Percentiles rank a stretch among this genome's conserved stretches.
These are phyloP conservation scores for Syncephalastrum racemosum DNA, from an alignment of 371 early-diverging fungal genomes.

Conservation along the genomic window DNA sequence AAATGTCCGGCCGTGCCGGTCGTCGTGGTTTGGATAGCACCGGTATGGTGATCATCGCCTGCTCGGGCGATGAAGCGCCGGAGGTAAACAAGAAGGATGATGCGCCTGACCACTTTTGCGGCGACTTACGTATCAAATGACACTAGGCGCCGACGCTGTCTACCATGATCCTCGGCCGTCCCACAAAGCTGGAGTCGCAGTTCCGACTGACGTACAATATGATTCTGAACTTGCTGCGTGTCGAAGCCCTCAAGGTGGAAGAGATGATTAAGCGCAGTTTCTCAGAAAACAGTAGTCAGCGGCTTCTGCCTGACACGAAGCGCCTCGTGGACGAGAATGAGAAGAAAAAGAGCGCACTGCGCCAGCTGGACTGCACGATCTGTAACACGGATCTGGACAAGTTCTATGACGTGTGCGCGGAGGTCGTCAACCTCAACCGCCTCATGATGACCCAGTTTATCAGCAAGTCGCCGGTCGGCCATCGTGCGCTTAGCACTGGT, in stretches of 20 bases:
- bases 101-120: not conserved
- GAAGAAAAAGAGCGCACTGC: slow-evolving; percentile 53
- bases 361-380: slow-evolving; percentile 80
- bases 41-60: slow-evolving; percentile 93
- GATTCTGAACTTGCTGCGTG: slow-evolving; percentile 96
- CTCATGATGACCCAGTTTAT: slow-evolving; percentile 62
- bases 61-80: slow-evolving; percentile 67
- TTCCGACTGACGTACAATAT: slow-evolving; percentile 99
- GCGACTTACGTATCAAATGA: not conserved
- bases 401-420: slow-evolving; percentile 70
- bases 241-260: slow-evolving; percentile 96
- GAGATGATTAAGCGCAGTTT: slow-evolving; percentile 99
- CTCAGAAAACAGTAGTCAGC: slow-evolving; percentile 86
- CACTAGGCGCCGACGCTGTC: slow-evolving; percentile 54
- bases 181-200: slow-evolving; percentile 94
- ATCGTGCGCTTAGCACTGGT: slow-evolving; percentile 65
- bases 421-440: slow-evolving; percentile 57
- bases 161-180: slow-evolving; percentile 83
- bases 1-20: slow-evolving; percentile 99
- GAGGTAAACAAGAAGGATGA: slow-evolving; percentile 35
- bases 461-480: slow-evolving; percentile 59
- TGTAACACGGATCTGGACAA: slow-evolving; percentile 75
- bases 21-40: slow-evolving; percentile 95
- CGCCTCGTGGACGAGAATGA: slow-evolving; percentile 60
- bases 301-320: slow-evolving; percentile 75